phyloP scores from a whole-genome alignment of 2,329 filamentous ascomycete genomes.

The Penicillium nordicum region DNA sequence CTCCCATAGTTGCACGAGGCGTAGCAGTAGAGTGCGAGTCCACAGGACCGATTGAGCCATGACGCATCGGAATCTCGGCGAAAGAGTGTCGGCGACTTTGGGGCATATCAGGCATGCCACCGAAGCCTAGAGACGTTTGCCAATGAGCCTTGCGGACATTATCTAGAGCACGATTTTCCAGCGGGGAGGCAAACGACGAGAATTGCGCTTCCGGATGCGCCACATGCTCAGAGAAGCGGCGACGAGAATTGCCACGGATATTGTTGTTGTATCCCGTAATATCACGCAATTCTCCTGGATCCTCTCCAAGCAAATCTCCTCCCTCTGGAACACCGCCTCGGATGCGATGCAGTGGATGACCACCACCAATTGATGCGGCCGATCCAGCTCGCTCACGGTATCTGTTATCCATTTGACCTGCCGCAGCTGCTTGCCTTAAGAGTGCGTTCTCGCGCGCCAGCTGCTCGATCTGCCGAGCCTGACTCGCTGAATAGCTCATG shows the following conservation, averaged over 20 bases:
- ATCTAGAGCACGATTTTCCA: constrained; percentile 46
- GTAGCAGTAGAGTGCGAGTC: constrained; percentile 18
- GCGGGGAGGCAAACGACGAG: constrained; percentile 30
- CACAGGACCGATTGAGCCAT: constrained; percentile 39
- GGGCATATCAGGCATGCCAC: constrained; percentile 44
- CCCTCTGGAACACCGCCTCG: constrained; percentile 44
- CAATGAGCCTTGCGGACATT: constrained; percentile 48
- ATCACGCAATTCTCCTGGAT: constrained; percentile 43
- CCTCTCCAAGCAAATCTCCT: constrained; percentile 46
- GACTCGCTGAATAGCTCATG: constrained; percentile 36
- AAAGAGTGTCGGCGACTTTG: constrained; percentile 53
- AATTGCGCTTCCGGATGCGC: constrained; percentile 42
- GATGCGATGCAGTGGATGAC: constrained; percentile 39
- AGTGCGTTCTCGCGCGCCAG: constrained; percentile 48
- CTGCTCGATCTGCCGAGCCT: constrained; percentile 47
- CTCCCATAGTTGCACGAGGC: constrained; percentile 36
- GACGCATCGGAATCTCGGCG: constrained; percentile 49
- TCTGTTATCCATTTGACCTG: constrained; percentile 38
- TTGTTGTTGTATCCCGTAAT: constrained; percentile 40
- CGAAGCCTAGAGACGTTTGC: constrained; percentile 51
- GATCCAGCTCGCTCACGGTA: constrained; percentile 44
- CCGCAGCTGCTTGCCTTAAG: constrained; percentile 44
- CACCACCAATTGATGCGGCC: constrained; percentile 34
- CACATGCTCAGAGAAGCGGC: constrained; percentile 47
- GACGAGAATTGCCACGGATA: constrained; percentile 35